Percentiles rank a stretch among this genome's conserved stretches.
These are phyloP conservation scores for Tetrahymena thermophila DNA, from an alignment of 73 alveolate species.

Conservation along the genomic window DNA sequence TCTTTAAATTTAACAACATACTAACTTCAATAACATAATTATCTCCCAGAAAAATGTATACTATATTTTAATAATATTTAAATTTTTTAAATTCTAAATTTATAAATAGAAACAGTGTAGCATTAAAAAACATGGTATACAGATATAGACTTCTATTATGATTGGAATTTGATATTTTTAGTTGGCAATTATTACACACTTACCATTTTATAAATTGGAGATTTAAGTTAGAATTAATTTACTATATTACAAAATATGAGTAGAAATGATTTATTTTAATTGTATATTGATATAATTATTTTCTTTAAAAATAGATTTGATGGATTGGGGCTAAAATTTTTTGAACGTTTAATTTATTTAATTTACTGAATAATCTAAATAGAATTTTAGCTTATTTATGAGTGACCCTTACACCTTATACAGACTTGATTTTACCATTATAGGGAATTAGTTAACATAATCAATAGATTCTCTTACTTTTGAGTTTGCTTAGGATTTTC, in stretches of 20 bases:
- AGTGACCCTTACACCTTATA: neutral
- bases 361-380: neutral
- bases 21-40: neutral
- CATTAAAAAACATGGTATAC: no score
- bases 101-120: no score
- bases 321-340: neutral
- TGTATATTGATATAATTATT: no score
- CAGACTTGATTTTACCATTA: neutral
- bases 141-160: neutral
- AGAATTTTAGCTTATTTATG: neutral
- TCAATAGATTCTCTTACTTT: neutral
- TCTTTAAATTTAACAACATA: no score
- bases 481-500: neutral
- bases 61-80: no score
- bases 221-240: neutral
- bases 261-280: no score
- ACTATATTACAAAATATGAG: neutral
- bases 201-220: neutral
- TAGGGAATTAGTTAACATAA: neutral
- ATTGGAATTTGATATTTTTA: neutral
- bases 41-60: neutral
- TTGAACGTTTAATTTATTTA: neutral
- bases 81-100: no score
- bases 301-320: neutral
- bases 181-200: neutral